Percentiles rank a stretch among this genome's conserved stretches.
phyloP scores from a whole-genome alignment of 208 protist genomes.

The Leptomonas seymouri region DNA sequence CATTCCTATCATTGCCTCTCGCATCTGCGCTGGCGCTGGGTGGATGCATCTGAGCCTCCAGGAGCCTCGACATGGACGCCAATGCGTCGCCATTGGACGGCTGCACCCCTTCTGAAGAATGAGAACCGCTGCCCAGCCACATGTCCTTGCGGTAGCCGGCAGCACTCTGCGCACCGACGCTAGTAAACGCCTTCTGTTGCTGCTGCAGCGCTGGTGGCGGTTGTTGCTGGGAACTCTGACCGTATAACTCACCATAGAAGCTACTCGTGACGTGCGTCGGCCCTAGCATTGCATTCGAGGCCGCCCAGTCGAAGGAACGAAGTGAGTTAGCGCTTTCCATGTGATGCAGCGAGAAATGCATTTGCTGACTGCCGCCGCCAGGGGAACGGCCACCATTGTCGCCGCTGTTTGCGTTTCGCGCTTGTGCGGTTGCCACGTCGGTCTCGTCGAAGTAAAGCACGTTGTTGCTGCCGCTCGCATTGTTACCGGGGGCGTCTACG shows the following conservation, averaged over 20 bases:
- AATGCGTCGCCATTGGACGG: background rate
- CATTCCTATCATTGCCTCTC: background rate
- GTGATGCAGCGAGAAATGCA: conserved; percentile 6
- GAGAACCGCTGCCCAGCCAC: background rate
- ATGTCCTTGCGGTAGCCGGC: background rate
- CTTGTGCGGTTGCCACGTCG: background rate
- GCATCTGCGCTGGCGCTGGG: background rate
- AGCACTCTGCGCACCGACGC: background rate
- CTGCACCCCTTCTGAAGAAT: background rate
- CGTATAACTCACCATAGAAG: conserved; percentile 24
- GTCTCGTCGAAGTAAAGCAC: conserved; percentile 12
- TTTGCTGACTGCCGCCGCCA: conserved; percentile 1
- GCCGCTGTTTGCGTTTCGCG: background rate
- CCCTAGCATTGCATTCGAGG: conserved; percentile 11
- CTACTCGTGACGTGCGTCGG: conserved; percentile 15
- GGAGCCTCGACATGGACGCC: background rate
- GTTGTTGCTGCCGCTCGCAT: background rate
- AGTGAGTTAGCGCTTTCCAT: conserved; percentile 9
- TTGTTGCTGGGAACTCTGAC: conserved; percentile 1
- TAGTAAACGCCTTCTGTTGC: background rate
- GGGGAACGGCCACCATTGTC: background rate
- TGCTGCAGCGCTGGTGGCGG: conserved; percentile 1
- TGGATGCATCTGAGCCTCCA: background rate
- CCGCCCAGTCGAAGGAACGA: conserved; percentile 5
- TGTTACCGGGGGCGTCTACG: background rate